Conservation (phyloP, 805 yeast genomes). For the Zygosaccharomyces pseudorouxii region DNA sequence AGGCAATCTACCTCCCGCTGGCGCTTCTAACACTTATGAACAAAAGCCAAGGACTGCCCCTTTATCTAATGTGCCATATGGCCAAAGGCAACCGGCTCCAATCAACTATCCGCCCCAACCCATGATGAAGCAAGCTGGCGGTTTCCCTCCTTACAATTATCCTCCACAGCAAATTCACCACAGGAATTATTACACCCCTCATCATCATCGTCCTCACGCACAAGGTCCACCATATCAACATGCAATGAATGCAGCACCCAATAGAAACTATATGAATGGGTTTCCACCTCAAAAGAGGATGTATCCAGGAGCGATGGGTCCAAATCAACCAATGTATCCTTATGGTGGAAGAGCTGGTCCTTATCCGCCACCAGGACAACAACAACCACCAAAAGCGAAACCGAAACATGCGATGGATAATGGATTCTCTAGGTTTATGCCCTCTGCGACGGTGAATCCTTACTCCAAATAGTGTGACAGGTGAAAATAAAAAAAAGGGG, state of each 20-base stretch:
- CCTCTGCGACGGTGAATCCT: conserved; percentile 28
- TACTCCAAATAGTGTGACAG: conserved; percentile 17
- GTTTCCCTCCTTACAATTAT: background rate
- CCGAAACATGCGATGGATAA: conserved; percentile 8
- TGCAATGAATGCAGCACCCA: conserved; percentile 3
- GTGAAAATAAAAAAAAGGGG: background rate
- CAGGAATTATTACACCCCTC: background rate
- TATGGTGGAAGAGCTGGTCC: conserved; percentile 15
- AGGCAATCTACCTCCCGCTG: background rate
- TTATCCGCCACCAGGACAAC: conserved; percentile 8
- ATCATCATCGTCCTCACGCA: conserved; percentile 6
- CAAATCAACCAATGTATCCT: conserved; percentile 8
- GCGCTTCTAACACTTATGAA: background rate
- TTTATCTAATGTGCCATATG: background rate
- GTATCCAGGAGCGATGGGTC: conserved; percentile 1
- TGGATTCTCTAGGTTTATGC: conserved; percentile 36
- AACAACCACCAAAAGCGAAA: conserved; percentile 3
- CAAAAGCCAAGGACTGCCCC: background rate
- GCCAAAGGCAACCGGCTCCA: background rate
- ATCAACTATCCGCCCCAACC: background rate
- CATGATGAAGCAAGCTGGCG: background rate
- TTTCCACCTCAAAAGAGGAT: conserved; percentile 9
- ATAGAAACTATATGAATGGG: conserved; percentile 6
- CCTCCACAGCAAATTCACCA: background rate
- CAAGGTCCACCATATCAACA: conserved; percentile 9